Conservation (phyloP, 2,329 filamentous ascomycete genomes). For the Fusarium chaquense region DNA sequence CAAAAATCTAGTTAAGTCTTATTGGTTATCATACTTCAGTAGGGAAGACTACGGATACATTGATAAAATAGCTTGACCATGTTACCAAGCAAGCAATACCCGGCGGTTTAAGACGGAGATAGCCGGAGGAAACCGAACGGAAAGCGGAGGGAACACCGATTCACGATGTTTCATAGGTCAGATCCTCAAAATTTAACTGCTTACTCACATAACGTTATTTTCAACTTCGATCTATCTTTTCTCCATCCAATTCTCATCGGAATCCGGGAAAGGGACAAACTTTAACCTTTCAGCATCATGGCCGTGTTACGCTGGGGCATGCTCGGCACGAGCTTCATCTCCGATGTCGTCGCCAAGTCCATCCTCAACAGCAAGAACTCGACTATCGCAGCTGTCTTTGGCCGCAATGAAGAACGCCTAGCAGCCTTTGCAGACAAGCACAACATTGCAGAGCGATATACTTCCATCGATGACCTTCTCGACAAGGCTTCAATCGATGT, state of each 20-base stretch:
- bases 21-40: no score
- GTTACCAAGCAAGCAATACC: neutral
- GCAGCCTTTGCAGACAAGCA: slow-evolving; percentile 9
- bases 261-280: no score
- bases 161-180: neutral
- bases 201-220: neutral
- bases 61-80: rapidly evolving
- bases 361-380: slow-evolving; percentile 18
- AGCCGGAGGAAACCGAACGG: neutral
- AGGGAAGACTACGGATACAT: neutral
- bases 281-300: neutral
- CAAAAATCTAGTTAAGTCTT: rapidly evolving
- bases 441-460: slow-evolving; percentile 7
- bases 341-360: slow-evolving; percentile 18
- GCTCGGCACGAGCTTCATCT: slow-evolving; percentile 29
- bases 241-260: rapidly evolving
- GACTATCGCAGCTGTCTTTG: slow-evolving; percentile 13
- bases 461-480: neutral
- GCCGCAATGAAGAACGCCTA: slow-evolving; percentile 9
- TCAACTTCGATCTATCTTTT: no score
- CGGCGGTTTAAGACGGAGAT: neutral
- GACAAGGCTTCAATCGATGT: slow-evolving; percentile 19
- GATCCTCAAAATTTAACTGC: neutral
- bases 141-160: neutral
- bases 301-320: slow-evolving; percentile 14